Evolutionary conservation across 2,329 filamentous ascomycete genomes (phyloP).

Genomic region (Mariannaea elegans): DNA sequence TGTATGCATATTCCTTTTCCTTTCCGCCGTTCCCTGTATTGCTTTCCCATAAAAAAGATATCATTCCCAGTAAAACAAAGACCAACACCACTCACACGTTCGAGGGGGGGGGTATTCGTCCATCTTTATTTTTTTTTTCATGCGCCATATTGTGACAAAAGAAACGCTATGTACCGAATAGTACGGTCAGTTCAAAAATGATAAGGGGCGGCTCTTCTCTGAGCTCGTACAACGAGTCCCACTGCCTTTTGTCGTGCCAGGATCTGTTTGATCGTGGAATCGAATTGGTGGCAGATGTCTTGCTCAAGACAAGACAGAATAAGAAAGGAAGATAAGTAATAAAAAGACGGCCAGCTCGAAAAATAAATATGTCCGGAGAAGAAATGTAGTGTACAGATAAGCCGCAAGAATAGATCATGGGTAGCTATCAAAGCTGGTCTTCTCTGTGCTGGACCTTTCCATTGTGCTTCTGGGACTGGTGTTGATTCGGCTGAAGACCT

Average conservation of each 20-base stretch:
- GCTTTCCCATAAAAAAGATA: constrained; percentile 30
- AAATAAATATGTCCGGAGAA: constrained; percentile 37
- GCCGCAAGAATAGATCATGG: constrained; percentile 26
- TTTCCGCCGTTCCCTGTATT: constrained; percentile 29
- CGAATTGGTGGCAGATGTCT: not conserved
- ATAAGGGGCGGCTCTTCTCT: constrained; percentile 17
- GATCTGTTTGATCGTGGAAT: constrained; percentile 22
- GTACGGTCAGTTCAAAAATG: constrained; percentile 33
- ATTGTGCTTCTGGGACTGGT: constrained; percentile 62
- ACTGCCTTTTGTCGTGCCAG: constrained; percentile 21
- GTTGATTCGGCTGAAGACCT: constrained; percentile 65
- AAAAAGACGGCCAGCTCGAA: not conserved
- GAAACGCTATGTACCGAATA: constrained; percentile 31
- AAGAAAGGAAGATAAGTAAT: no score
- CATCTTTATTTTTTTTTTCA: constrained; percentile 43
- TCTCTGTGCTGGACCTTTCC: constrained; percentile 61
- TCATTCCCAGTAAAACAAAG: constrained; percentile 31
- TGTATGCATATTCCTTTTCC: constrained; percentile 41
- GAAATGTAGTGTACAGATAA: constrained; percentile 27
- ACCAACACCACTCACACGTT: constrained; percentile 39
- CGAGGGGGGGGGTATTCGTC: constrained; percentile 44
- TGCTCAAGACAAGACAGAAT: not conserved
- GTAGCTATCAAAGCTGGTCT: constrained; percentile 55
- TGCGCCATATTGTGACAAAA: constrained; percentile 41
- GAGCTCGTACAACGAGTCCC: constrained; percentile 32